Evolutionary conservation across 2,329 filamentous ascomycete genomes (phyloP).

Genomic region (Stachybotrys chlorohalonatus): DNA sequence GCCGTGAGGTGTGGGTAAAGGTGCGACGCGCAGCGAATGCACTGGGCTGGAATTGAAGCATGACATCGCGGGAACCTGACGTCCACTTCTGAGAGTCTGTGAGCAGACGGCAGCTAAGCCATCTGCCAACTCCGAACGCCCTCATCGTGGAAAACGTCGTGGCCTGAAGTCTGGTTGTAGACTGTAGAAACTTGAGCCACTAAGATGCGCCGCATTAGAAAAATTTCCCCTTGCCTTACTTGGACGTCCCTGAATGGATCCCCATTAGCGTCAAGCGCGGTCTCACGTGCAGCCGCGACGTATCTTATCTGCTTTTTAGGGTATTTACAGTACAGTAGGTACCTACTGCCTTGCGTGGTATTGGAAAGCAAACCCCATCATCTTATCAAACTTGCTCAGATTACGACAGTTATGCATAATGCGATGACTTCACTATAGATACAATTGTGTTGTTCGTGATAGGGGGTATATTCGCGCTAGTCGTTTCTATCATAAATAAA

Average conservation of each 20-base stretch:
- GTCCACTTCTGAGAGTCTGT: conserved; percentile 16
- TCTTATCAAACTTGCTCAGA: too few species aligned
- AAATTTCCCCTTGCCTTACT: not conserved
- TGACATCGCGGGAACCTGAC: conserved; percentile 16
- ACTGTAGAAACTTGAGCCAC: not conserved
- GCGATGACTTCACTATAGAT: too few species aligned
- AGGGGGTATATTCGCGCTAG: too few species aligned
- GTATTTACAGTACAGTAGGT: not conserved
- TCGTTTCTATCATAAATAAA: too few species aligned
- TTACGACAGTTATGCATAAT: too few species aligned
- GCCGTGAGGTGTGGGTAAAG: conserved; percentile 23
- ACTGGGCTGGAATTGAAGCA: conserved; percentile 12
- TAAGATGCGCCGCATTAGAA: not conserved
- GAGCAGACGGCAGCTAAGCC: conserved; percentile 30
- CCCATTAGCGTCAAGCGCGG: not conserved
- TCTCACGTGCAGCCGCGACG: conserved; percentile 9
- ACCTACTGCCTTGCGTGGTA: not conserved
- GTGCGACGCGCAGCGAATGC: conserved; percentile 16
- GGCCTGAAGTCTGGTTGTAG: not conserved
- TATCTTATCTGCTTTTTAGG: too few species aligned
- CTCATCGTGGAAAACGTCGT: conserved; percentile 20
- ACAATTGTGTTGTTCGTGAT: too few species aligned
- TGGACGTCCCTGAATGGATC: not conserved
- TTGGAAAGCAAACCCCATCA: too few species aligned
- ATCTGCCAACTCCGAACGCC: conserved; percentile 28